Evolutionary conservation across 495 filamentous ascomycete genomes (phyloP).

Genomic region (Daldinia childiae): DNA sequence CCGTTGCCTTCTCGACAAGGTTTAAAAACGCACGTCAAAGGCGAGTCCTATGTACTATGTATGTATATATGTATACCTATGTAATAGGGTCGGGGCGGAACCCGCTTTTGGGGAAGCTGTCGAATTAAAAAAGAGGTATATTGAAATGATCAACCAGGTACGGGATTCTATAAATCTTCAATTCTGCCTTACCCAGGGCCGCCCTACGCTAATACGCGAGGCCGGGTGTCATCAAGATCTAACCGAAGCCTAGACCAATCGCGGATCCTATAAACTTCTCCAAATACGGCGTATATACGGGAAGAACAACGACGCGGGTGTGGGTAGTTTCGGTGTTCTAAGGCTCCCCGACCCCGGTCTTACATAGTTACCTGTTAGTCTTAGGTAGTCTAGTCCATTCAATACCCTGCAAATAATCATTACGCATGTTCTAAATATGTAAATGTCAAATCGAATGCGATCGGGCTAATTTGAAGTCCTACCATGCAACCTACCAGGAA

Average conservation of each 20-base stretch:
- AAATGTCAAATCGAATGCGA: neutral
- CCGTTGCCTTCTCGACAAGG: neutral
- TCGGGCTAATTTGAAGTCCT: neutral
- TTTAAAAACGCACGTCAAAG: constrained; percentile 4
- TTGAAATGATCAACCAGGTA: neutral
- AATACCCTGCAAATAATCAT: constrained; percentile 1
- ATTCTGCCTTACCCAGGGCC: neutral
- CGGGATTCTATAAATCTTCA: neutral
- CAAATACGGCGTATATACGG: constrained; percentile 23
- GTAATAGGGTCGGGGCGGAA: neutral
- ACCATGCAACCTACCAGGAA: neutral
- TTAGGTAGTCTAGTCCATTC: neutral
- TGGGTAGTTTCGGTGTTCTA: constrained; percentile 14
- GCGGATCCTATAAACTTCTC: constrained; percentile 20
- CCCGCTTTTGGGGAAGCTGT: neutral
- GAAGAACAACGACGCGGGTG: neutral
- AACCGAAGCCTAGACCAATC: neutral
- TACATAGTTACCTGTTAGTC: too few relatives aligned
- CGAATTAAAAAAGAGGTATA: neutral
- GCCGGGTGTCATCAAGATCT: constrained; percentile 17
- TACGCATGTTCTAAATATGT: neutral
- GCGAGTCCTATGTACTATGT: neutral
- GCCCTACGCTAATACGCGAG: constrained; percentile 1
- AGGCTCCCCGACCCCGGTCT: constrained; percentile 17
- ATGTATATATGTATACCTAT: too few relatives aligned